phyloP scores from a whole-genome alignment of 1,284 basidiomycete species.

The Xerocomus minutiporus region DNA sequence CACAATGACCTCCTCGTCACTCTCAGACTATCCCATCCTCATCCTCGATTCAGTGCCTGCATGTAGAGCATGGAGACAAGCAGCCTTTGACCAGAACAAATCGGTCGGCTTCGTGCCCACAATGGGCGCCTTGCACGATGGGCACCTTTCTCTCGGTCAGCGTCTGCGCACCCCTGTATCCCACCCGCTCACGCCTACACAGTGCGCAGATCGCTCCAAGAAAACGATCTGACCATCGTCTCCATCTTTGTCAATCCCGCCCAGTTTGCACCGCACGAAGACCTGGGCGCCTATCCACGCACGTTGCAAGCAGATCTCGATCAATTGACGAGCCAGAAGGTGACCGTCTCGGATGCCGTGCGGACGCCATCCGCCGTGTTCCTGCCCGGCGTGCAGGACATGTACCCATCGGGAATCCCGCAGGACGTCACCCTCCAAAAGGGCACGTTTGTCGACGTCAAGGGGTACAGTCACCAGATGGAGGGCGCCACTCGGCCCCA shows the following conservation, averaged over 20 bases:
- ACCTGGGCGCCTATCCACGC: slow-evolving; percentile 86
- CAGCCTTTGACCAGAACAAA: slow-evolving; percentile 54
- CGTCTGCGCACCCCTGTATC: background rate
- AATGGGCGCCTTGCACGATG: slow-evolving; percentile 95
- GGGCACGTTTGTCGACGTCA: slow-evolving; percentile 90
- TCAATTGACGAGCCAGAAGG: slow-evolving; percentile 38
- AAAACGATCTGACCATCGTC: slow-evolving; percentile 85
- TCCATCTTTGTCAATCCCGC: slow-evolving; percentile 98
- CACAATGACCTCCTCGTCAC: slow-evolving; percentile 11
- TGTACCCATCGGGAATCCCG: slow-evolving; percentile 87
- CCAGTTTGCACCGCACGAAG: slow-evolving; percentile 95
- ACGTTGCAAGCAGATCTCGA: slow-evolving; percentile 69
- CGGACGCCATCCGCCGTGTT: slow-evolving; percentile 71
- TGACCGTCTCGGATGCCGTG: slow-evolving; percentile 16
- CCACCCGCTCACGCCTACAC: slow-evolving; percentile 5
- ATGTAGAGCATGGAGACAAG: slow-evolving; percentile 74
- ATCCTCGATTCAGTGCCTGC: slow-evolving; percentile 70
- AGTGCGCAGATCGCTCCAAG: slow-evolving; percentile 68
- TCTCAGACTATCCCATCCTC: slow-evolving; percentile 60
- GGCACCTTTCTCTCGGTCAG: slow-evolving; percentile 86
- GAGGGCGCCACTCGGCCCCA: slow-evolving; percentile 81
- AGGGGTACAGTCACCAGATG: slow-evolving; percentile 84
- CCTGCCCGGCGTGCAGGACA: slow-evolving; percentile 68
- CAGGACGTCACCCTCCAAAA: slow-evolving; percentile 74
- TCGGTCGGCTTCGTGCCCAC: slow-evolving; percentile 92